Percentiles rank a stretch among this genome's conserved stretches.
Evolutionary conservation across 441 rosid species (phyloP).

Genomic region (Gossypium laxum): DNA sequence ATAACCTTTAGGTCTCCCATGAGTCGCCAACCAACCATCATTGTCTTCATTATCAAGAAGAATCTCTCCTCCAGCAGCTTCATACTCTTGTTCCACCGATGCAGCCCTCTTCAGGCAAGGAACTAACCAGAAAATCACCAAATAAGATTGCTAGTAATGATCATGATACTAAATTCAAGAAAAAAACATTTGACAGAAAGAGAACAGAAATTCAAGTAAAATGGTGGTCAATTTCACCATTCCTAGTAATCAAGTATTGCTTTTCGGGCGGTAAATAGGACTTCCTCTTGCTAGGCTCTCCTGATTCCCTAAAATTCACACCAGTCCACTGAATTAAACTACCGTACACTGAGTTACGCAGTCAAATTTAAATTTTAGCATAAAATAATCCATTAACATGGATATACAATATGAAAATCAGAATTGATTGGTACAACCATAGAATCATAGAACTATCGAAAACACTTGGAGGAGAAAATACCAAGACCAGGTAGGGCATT

Average conservation of each 20-base stretch:
- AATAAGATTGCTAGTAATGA: neutral
- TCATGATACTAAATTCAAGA: neutral
- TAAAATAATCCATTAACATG: neutral
- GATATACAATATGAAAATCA: neutral
- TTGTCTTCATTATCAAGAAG: conserved; percentile 83
- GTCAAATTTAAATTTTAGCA: neutral
- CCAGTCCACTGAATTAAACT: neutral
- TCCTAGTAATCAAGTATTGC: conserved; percentile 88
- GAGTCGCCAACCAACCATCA: conserved; percentile 97
- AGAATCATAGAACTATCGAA: neutral
- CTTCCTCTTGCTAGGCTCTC: conserved; percentile 86
- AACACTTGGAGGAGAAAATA: conserved; percentile 17
- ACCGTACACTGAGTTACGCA: neutral
- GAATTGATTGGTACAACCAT: neutral
- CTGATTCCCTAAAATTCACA: conserved; percentile 61
- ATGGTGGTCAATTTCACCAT: conserved; percentile 40
- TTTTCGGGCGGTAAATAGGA: conserved; percentile 70
- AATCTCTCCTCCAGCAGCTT: conserved; percentile 91
- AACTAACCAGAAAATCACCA: conserved; percentile 32
- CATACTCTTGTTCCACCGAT: conserved; percentile 82
- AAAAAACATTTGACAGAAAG: neutral
- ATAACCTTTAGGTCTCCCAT: conserved; percentile 84
- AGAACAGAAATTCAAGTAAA: neutral
- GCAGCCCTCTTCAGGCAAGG: conserved; percentile 93
- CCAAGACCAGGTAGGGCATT: conserved; percentile 99